phyloP scores from a whole-genome alignment of 805 yeast species.

The Ogataea neopini region DNA sequence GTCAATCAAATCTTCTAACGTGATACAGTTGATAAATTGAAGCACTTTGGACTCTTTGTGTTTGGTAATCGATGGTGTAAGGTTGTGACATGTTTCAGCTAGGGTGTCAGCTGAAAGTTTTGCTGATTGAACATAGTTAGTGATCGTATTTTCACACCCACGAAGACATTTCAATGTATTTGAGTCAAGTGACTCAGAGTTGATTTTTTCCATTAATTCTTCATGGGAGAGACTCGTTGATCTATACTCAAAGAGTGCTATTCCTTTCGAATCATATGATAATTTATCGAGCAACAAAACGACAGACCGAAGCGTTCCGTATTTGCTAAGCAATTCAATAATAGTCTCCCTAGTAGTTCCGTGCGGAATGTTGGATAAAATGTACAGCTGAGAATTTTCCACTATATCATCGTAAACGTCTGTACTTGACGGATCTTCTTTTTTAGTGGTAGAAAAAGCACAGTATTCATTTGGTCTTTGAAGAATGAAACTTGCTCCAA shows the following conservation, averaged over 20 bases:
- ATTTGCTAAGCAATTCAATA: constrained; percentile 40
- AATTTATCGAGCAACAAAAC: constrained; percentile 48
- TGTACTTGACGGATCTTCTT: constrained; percentile 45
- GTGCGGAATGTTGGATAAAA: constrained; percentile 44
- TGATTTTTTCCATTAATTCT: constrained; percentile 36
- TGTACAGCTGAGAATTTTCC: constrained; percentile 26
- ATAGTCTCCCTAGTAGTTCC: constrained; percentile 46
- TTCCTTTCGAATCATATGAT: constrained; percentile 53
- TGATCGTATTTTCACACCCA: constrained; percentile 39
- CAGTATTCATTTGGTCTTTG: constrained; percentile 49
- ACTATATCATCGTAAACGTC: constrained; percentile 43
- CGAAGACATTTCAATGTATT: constrained; percentile 36
- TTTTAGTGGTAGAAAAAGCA: constrained; percentile 40
- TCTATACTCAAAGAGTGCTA: constrained; percentile 54
- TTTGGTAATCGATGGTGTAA: constrained; percentile 16
- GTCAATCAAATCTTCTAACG: constrained; percentile 62
- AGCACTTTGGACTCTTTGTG: constrained; percentile 47
- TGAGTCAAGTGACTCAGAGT: constrained; percentile 38
- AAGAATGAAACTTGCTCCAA: constrained; percentile 35
- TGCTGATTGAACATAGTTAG: constrained; percentile 24
- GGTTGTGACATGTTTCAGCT: constrained; percentile 14
- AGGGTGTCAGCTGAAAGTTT: constrained; percentile 25
- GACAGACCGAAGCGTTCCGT: constrained; percentile 43
- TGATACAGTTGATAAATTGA: constrained; percentile 64
- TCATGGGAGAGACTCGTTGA: constrained; percentile 19